These are phyloP conservation scores for Geranium incanum DNA, from an alignment of 441 rosid species.

Conservation along the genomic window DNA sequence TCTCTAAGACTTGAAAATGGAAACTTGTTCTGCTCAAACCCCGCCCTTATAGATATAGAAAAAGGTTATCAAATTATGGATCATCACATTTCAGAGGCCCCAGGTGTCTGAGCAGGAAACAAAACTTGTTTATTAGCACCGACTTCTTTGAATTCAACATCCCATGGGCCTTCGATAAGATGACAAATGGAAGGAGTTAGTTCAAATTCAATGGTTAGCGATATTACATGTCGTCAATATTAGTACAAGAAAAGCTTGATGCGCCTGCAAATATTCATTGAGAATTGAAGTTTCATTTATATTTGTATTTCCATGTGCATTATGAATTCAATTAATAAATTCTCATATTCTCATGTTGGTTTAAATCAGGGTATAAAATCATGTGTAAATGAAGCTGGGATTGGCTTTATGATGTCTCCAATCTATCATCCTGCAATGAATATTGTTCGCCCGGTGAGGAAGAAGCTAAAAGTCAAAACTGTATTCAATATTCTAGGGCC, in stretches of 20 bases:
- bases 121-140: no score
- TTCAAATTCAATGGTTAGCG: neutral
- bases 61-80: neutral
- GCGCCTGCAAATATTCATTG: neutral
- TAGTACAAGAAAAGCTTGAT: neutral
- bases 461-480: slow-evolving; percentile 72
- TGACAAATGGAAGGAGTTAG: neutral
- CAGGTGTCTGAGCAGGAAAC: no score
- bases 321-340: neutral
- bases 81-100: neutral
- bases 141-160: neutral
- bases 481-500: slow-evolving; percentile 89
- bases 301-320: neutral
- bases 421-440: slow-evolving; percentile 88
- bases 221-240: neutral
- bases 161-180: neutral
- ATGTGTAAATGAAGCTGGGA: slow-evolving; percentile 84
- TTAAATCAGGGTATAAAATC: slow-evolving; percentile 49
- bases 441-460: slow-evolving; percentile 74
- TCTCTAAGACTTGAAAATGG: neutral
- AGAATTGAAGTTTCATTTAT: neutral
- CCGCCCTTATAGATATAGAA: neutral
- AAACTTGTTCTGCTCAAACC: neutral
- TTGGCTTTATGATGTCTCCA: slow-evolving; percentile 92
- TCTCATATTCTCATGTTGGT: slow-evolving; percentile 8